phyloP scores from a whole-genome alignment of 2,329 filamentous ascomycete species.

The Lachnellula willkommii region DNA sequence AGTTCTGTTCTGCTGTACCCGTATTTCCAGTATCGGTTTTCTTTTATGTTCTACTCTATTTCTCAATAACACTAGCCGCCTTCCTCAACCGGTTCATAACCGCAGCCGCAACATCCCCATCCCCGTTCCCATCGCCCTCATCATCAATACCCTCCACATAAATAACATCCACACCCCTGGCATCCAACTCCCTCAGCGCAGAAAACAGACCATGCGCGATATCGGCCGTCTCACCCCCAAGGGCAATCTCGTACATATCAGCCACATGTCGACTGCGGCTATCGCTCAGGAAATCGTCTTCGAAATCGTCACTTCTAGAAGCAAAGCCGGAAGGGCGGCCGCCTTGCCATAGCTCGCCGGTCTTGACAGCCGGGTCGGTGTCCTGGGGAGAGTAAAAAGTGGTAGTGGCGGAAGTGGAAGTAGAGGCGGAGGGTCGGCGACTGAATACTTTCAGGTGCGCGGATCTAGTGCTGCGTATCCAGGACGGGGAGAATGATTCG shows the following conservation, averaged over 20 bases:
- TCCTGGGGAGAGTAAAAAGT: not conserved
- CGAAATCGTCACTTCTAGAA: not conserved
- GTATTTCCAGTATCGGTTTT: no score
- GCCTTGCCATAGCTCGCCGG: conserved; percentile 14
- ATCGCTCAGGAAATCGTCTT: not conserved
- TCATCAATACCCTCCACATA: conserved; percentile 85
- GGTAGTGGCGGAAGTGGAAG: not conserved
- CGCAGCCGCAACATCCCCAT: conserved; percentile 62
- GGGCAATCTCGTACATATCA: conserved; percentile 56
- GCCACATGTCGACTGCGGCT: conserved; percentile 9
- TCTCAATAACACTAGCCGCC: conserved; percentile 52
- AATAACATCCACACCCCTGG: conserved; percentile 71
- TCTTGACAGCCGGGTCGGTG: conserved; percentile 4
- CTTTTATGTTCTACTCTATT: not conserved
- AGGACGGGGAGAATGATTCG: not conserved
- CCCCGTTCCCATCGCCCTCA: conserved; percentile 50
- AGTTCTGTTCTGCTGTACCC: not conserved
- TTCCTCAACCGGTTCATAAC: conserved; percentile 81
- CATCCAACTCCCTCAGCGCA: conserved; percentile 78
- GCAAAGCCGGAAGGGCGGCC: not conserved
- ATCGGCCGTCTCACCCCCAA: conserved; percentile 64
- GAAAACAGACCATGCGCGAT: conserved; percentile 88
- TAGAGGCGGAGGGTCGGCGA: no score
- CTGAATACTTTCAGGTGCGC: no score
- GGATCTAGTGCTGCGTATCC: not conserved